Percentiles rank a stretch among this genome's conserved stretches.
Conservation (phyloP, 108 stramenopile genomes). For the Cyclotella kingstonii region DNA sequence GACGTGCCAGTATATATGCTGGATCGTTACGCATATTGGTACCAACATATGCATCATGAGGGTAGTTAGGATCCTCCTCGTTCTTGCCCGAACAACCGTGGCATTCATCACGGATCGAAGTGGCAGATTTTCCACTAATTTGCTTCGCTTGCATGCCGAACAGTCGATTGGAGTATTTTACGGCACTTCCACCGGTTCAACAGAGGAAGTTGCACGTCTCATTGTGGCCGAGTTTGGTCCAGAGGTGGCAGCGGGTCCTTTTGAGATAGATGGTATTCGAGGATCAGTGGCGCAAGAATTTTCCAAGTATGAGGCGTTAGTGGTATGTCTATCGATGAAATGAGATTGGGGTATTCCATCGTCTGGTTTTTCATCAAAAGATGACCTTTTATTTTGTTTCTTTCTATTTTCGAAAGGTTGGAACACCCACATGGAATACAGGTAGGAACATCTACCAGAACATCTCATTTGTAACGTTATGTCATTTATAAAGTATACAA, state of each 20-base stretch:
- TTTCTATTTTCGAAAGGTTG: conserved; percentile 54
- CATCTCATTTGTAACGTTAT: not conserved
- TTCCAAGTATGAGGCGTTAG: conserved; percentile 52
- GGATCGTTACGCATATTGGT: too few species aligned
- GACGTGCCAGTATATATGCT: too few species aligned
- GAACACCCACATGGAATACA: conserved; percentile 77
- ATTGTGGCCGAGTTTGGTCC: conserved; percentile 61
- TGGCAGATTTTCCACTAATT: too few species aligned
- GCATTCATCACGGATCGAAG: not conserved
- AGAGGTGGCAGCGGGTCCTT: conserved; percentile 68
- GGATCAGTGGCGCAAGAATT: conserved; percentile 58
- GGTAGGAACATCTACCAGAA: conserved; percentile 2
- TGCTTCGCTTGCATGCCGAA: conserved; percentile 1
- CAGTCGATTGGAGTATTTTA: conserved; percentile 68
- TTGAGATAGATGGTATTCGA: conserved; percentile 74
- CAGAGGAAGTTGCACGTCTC: conserved; percentile 64
- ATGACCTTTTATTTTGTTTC: not conserved
- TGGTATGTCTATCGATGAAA: not conserved
- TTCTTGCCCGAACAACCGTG: not conserved
- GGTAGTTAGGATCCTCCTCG: too few species aligned
- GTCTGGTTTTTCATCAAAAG: not conserved
- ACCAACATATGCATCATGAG: too few species aligned
- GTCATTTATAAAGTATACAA: not conserved
- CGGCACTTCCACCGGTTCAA: conserved; percentile 77
- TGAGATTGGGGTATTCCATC: not conserved